Evolutionary conservation across 495 filamentous ascomycete genomes (phyloP).

Genomic region (Lentithecium fluviatile): DNA sequence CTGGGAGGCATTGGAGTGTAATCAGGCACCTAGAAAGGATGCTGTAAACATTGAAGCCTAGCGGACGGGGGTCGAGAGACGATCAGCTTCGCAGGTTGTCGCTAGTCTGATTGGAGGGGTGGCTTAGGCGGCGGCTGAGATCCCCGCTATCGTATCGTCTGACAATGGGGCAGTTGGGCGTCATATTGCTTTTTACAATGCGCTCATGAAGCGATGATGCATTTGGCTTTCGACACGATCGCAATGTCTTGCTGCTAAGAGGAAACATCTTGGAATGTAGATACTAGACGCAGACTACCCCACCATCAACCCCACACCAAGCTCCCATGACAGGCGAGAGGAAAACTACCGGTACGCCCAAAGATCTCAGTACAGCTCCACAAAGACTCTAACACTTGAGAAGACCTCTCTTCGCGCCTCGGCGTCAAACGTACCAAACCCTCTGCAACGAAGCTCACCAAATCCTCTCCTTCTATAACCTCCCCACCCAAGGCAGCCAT

Average conservation of each 20-base stretch:
- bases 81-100: not conserved
- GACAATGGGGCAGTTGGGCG: not conserved
- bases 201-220: not conserved
- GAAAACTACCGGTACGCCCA: not conserved
- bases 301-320: not conserved
- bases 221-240: not conserved
- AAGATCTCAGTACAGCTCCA: no score
- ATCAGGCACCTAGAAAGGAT: slow-evolving; percentile 28
- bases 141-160: slow-evolving; percentile 6
- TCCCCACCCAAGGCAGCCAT: slow-evolving; percentile 31
- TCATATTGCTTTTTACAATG: not conserved
- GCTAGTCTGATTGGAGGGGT: slow-evolving; percentile 10
- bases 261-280: no score
- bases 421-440: slow-evolving; percentile 22
- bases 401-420: slow-evolving; percentile 29
- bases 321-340: slow-evolving; percentile 10
- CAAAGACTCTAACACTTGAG: not conserved
- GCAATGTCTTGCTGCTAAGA: not conserved
- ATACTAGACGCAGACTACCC: not conserved
- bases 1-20: slow-evolving; percentile 22
- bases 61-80: slow-evolving; percentile 2
- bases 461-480: slow-evolving; percentile 20
- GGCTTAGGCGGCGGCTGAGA: slow-evolving; percentile 15
- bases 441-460: slow-evolving; percentile 9
- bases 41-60: slow-evolving; percentile 12